Conservation (phyloP, 1,284 basidiomycete genomes). For the Austropuccinia psidii region DNA sequence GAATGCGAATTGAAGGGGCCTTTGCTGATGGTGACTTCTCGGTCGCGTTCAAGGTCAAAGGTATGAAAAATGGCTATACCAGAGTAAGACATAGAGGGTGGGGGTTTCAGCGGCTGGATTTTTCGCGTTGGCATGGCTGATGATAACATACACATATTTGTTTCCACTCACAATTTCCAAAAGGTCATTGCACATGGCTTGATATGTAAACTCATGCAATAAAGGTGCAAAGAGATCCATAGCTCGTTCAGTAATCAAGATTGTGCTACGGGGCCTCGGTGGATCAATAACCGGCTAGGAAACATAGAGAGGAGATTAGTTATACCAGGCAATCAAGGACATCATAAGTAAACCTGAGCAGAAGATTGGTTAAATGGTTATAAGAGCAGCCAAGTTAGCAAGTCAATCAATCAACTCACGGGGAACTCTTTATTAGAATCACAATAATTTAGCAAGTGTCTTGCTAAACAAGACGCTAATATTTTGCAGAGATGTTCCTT, state of each 20-base stretch:
- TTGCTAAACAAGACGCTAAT: slow-evolving; percentile 73
- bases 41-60: too few species aligned
- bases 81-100: too few species aligned
- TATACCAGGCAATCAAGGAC: too few species aligned
- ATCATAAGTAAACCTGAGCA: too few species aligned
- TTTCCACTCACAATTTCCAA: slow-evolving; percentile 77
- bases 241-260: slow-evolving; percentile 88
- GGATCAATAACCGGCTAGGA: slow-evolving; percentile 51
- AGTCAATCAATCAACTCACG: slow-evolving; percentile 54
- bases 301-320: too few species aligned
- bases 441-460: slow-evolving; percentile 74
- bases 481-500: slow-evolving; percentile 61
- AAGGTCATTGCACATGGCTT: slow-evolving; percentile 95
- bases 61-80: too few species aligned
- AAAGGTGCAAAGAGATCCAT: slow-evolving; percentile 89
- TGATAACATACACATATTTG: slow-evolving; percentile 72
- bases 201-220: slow-evolving; percentile 96
- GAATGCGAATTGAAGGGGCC: too few species aligned
- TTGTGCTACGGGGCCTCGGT: slow-evolving; percentile 64
- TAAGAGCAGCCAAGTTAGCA: not conserved
- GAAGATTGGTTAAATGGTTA: not conserved
- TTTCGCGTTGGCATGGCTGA: too few species aligned
- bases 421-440: slow-evolving; percentile 75
- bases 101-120: too few species aligned
- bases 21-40: too few species aligned